Evolutionary conservation across 2,329 filamentous ascomycete species (phyloP), one percentile per base, ranked within the genome.

Genomic region (Diaporthe nobilis): DNA sequence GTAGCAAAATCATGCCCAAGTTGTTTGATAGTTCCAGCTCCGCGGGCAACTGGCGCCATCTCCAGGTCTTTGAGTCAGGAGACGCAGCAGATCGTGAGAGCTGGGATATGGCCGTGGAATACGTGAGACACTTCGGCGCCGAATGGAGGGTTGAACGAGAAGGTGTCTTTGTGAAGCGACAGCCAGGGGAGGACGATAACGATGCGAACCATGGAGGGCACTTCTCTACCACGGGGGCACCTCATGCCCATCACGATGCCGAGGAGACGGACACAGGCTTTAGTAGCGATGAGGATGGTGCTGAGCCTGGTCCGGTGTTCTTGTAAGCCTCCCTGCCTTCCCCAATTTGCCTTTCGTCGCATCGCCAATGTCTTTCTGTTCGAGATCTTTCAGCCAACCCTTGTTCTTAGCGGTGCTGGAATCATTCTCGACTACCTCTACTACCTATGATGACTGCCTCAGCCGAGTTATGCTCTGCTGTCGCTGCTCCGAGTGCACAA

Each of bases 61-160:
- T 90, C 15, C 82, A 81, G 28, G 82, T 85, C 7, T 89, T 90
- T 71, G 88, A 90, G 80, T 87, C 85, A 58, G 88, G 88, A 37
- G 88, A 90, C 76, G 81, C 84, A 0, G 84, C 84, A 0, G 85
- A 88, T 75, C 80, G 79, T 51, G 86, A 87, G 72, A 84, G 84
- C 4, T 90, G 88, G 88, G 81, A 85, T 1, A 84, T 86, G 83
- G 85, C 84, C 0, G 84, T 86, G 22, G 82, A 86, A 49, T 85
- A 84, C 76, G 80, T 87, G 0, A 81, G 85, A 0, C 44, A 63
- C 31, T 75, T 63, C 31, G 80, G 82, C 2, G 79, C 81, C 31
- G 82, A 81, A 4, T 90, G 88, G 88, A 83, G 81, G 25, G 84
- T 87, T 60, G 85, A 83, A 55, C 79, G 84, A 2, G 84, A 86